Conservation (phyloP, 768 basidiomycete genomes). For the Podaxis sp. region DNA sequence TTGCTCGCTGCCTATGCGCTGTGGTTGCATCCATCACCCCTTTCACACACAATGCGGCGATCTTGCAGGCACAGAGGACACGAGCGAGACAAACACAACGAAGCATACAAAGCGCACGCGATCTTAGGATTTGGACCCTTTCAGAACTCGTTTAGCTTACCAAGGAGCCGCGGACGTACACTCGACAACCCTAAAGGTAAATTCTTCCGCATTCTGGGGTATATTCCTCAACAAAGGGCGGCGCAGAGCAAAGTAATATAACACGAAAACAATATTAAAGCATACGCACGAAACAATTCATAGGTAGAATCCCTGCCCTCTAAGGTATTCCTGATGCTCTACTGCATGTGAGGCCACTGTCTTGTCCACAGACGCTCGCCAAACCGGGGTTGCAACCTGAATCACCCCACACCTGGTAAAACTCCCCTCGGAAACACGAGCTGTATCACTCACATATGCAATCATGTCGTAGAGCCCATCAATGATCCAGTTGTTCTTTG, state of each 20-base stretch:
- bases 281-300: not conserved
- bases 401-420: slow-evolving; percentile 14
- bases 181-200: not conserved
- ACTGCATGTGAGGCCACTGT: slow-evolving; percentile 42
- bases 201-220: not conserved
- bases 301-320: slow-evolving; percentile 42
- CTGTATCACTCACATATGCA: slow-evolving; percentile 40
- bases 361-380: slow-evolving; percentile 50
- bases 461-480: slow-evolving; percentile 51
- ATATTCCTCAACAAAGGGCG: not conserved
- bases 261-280: not conserved
- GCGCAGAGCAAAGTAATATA: not conserved
- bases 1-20: not conserved
- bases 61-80: slow-evolving; percentile 7
- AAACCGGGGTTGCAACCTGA: slow-evolving; percentile 53
- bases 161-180: not conserved
- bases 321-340: slow-evolving; percentile 49
- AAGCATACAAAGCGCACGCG: not conserved
- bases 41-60: slow-evolving; percentile 5
- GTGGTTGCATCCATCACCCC: not conserved
- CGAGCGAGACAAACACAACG: slow-evolving; percentile 10
- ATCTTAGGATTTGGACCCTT: not conserved
- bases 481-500: slow-evolving; percentile 56
- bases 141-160: slow-evolving; percentile 8
- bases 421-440: slow-evolving; percentile 7